Base-by-base conservation (phyloP, 345 rosid species). In the Brassica cretica region DNA sequence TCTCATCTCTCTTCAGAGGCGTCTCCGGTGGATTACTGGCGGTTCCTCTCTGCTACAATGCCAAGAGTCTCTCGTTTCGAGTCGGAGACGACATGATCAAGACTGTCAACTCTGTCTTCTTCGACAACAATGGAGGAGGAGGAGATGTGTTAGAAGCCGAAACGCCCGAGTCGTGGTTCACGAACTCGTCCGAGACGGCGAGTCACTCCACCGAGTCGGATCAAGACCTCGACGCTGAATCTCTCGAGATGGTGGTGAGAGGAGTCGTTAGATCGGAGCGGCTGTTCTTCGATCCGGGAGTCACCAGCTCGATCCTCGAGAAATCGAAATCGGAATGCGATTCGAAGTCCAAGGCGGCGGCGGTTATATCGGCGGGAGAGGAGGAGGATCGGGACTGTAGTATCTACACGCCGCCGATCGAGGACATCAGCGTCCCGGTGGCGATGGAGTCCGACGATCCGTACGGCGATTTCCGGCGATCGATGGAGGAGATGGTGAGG, bases 401-500 rank as follows among this genome's bases (percentile, higher is more conserved):
- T 14, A 53, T 53, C 59, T 53, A 53, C 59, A 64, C 72, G 11
- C 69, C 82, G 49, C 75, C 83, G 68, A 75, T 80, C 3, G 83
- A 75, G 44, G 83, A 75, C n/a, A 80, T 75, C 10, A 89, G 96
- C 10, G 93, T 91, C 2, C 84, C 83, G 2, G 60, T 93, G 14
- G 88, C 94, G 0, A 86, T 95, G 94, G 99, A 95, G 35, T 92
- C 99, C 0, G 94, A 86, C 14, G 88, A 93, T 73, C 99, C 99
- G 0, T 93, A 95, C 32, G 67, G 64, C 0, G 99, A 95, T 68
- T 95, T 95, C 77, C 78, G 87, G 61, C 75, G 83, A 49, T 95
- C 99, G 5, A 95, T 95, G 98, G 98, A 95, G 81, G 99, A 95
- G 84, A 95, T 95, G 97, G 99, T 93, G 79, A 85, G 71, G 78